Evolutionary conservation across 345 rosid species (phyloP), one percentile per base, ranked within the genome.

Genomic region (Luvunga scandens): DNA sequence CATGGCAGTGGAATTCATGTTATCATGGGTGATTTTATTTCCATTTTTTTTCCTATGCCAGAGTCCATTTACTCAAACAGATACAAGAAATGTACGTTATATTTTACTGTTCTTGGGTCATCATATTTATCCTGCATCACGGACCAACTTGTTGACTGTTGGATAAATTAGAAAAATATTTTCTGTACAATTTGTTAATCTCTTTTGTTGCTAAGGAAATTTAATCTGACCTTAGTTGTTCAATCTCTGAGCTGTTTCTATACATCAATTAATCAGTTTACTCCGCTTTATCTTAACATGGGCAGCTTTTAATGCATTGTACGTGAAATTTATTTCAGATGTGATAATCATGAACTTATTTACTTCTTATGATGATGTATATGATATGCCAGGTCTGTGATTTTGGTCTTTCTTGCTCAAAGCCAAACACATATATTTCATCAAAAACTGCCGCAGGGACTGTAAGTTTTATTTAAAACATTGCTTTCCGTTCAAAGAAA

Each of bases 401-500:
- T 81, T 89, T 89, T 82, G 91, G 91, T 68, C 90, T 89, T 72
- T 89, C 91, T 39, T 84, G 90, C 60, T 83, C 84, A 12, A 89
- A 87, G 79, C 87, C 87, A 77, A 89, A 85, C 66, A 84, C 91
- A 56, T 89, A 75, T 77, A 80, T 89, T 62, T 84, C 91, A 24
- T 87, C 91, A n/a, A 89, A 85, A 67, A 84, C 91, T 34, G 90
- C 86, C 22, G 86, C 87, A 14, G 91, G 91, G 75, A 89, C 91
- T 34, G 91, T 87, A 85, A 82, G 91, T 84, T 75, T 25, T 10
- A 18, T 73, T 77, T 68, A 66, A 31, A 13, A 12, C 1, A 14
- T 13, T 45, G 56, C 38, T 25, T 50, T 22, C 42, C 45, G 61
- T 65, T 24, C n/a, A 61, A 30, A 28, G 24, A 42, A 61, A 60